A percentile compares a stretch with the other conserved stretches of the same genome.
These are phyloP conservation scores for Daucus carota DNA, from an alignment of 129 eudicot genomes.

Conservation along the genomic window DH1_v3.0 NC_030385.2:12697001-12697500, in stretches of 20 bases:
- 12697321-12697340: slow-evolving; percentile 64
- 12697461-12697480: not conserved
- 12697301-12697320: slow-evolving; percentile 67
- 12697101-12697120: no score
- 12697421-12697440: not conserved
- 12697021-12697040: not conserved
- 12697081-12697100: no score
- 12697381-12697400: not conserved
- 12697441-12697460: not conserved
- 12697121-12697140: no score
- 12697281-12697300: slow-evolving; percentile 61
- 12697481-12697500: no score
- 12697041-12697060: no score
- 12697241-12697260: not conserved
- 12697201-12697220: not conserved
- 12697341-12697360: slow-evolving; percentile 69
- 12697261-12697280: not conserved
- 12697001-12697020: not conserved
- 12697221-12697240: not conserved
- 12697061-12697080: no score
- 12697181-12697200: not conserved
- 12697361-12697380: slow-evolving; percentile 10
- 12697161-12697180: not conserved
- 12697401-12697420: not conserved
- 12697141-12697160: not conserved